These are phyloP conservation scores for Thermomucor indicae-seudaticae DNA, from an alignment of 371 early-diverging fungal genomes.

Conservation along the genomic window DNA sequence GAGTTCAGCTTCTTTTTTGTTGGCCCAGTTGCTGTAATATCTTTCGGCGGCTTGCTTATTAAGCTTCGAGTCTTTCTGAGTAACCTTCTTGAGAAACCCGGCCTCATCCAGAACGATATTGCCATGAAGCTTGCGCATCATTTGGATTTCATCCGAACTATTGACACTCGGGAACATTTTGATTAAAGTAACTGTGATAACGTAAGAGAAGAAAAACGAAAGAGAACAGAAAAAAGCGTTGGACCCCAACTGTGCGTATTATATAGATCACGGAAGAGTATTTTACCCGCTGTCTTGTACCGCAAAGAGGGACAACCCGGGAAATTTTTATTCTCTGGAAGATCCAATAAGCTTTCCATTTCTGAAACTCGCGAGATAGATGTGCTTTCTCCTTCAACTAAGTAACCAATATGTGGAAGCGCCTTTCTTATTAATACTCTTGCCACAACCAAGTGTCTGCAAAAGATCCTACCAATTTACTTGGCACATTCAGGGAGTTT, in stretches of 20 bases:
- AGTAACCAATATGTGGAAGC: too few relatives aligned
- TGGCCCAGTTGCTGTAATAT: constrained; percentile 38
- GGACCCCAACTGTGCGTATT: neutral
- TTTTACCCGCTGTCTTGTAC: neutral
- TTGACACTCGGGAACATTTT: constrained; percentile 24
- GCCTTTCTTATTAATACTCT: too few relatives aligned
- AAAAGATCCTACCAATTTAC: too few relatives aligned
- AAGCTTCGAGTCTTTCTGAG: constrained; percentile 46
- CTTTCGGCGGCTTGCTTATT: constrained; percentile 38
- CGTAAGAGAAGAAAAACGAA: neutral
- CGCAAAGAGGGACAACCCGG: neutral
- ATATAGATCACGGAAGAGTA: neutral
- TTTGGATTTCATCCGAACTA: constrained; percentile 23
- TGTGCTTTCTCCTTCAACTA: too few relatives aligned
- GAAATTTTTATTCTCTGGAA: constrained; percentile 3
- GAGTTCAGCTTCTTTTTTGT: constrained; percentile 18
- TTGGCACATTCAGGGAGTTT: too few relatives aligned
- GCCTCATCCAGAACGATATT: constrained; percentile 27
- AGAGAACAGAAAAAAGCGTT: neutral
- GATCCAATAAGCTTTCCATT: too few relatives aligned
- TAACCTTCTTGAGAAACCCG: constrained; percentile 38
- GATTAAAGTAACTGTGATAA: neutral
- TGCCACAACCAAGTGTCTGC: too few relatives aligned
- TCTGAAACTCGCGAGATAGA: too few relatives aligned
- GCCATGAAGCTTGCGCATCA: constrained; percentile 39